phyloP scores from a whole-genome alignment of 352 stramenopile species.

The Phytophthora tubulina region DNA sequence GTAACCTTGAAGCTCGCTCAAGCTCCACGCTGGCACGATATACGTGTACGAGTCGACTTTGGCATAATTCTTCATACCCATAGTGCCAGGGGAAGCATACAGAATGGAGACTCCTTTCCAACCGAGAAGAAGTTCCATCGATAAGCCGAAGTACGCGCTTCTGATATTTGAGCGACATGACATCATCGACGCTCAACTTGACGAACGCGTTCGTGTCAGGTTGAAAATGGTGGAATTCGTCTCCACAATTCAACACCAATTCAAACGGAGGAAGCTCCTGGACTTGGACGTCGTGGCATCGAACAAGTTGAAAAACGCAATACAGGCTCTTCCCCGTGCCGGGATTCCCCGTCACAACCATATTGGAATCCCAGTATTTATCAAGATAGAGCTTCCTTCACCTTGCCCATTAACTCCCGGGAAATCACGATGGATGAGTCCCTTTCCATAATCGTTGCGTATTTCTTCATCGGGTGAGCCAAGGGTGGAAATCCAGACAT shows the following conservation, averaged over 20 bases:
- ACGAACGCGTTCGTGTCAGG: conserved; percentile 5
- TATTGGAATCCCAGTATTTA: background rate
- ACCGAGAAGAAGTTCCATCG: conserved; percentile 18
- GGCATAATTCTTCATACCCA: background rate
- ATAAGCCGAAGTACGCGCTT: conserved; percentile 34
- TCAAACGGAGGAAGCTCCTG: conserved; percentile 17
- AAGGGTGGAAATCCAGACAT: conserved; percentile 14
- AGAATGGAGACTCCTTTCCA: conserved; percentile 39
- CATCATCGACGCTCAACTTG: conserved; percentile 5
- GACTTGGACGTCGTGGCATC: background rate
- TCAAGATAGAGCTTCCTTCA: conserved; percentile 6
- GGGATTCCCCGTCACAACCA: conserved; percentile 37
- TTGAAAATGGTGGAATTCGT: conserved; percentile 17
- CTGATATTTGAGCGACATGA: background rate
- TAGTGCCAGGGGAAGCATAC: conserved; percentile 17
- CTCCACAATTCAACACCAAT: conserved; percentile 31
- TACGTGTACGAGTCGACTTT: conserved; percentile 13
- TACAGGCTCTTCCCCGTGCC: conserved; percentile 38
- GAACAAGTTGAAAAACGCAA: conserved; percentile 31
- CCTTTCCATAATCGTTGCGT: conserved; percentile 13
- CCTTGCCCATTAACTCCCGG: conserved; percentile 3
- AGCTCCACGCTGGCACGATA: conserved; percentile 12
- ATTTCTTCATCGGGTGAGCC: background rate
- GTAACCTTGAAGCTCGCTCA: conserved; percentile 13
- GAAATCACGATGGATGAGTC: conserved; percentile 13